phyloP scores from a whole-genome alignment of 208 protist species.

The Wallacemonas sp. region DNA sequence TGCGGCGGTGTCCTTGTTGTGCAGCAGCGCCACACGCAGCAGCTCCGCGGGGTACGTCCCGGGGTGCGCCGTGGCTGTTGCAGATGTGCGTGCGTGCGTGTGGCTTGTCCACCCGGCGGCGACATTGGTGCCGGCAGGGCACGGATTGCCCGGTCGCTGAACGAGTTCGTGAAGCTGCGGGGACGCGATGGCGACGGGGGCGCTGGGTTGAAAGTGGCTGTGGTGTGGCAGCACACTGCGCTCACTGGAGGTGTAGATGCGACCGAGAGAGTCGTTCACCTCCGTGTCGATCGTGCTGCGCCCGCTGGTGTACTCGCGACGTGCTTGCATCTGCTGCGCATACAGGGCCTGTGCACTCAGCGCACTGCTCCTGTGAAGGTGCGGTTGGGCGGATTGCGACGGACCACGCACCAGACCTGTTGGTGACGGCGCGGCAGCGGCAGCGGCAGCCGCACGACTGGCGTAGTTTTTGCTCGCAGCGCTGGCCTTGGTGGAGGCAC shows the following conservation, averaged over 20 bases:
- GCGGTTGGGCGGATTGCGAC: too few species aligned
- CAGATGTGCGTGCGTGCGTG: constrained; percentile 1
- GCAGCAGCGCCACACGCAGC: background rate
- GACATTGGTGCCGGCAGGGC: constrained; percentile 16
- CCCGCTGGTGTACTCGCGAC: constrained; percentile 31
- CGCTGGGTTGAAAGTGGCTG: constrained; percentile 1
- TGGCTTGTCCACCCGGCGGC: too few species aligned
- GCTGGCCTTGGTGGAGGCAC: background rate
- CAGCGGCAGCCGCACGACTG: background rate
- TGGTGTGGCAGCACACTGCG: background rate
- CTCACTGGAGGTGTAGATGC: constrained; percentile 29
- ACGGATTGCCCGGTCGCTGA: constrained; percentile 43
- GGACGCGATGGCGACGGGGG: background rate
- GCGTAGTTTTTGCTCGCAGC: background rate
- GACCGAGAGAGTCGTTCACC: constrained; percentile 66
- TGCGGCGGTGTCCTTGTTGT: background rate
- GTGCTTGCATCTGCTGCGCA: constrained; percentile 7
- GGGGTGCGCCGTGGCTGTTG: background rate
- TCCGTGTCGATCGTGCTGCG: constrained; percentile 84
- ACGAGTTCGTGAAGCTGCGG: constrained; percentile 30
- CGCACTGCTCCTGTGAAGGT: too few species aligned
- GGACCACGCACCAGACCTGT: background rate
- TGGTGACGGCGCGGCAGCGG: background rate
- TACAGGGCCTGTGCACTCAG: too few species aligned
- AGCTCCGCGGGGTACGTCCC: background rate